Evolutionary conservation across 2,329 filamentous ascomycete genomes (phyloP), one percentile per base, ranked within the genome.

Genomic region (Pestalotiopsis sp.): DNA sequence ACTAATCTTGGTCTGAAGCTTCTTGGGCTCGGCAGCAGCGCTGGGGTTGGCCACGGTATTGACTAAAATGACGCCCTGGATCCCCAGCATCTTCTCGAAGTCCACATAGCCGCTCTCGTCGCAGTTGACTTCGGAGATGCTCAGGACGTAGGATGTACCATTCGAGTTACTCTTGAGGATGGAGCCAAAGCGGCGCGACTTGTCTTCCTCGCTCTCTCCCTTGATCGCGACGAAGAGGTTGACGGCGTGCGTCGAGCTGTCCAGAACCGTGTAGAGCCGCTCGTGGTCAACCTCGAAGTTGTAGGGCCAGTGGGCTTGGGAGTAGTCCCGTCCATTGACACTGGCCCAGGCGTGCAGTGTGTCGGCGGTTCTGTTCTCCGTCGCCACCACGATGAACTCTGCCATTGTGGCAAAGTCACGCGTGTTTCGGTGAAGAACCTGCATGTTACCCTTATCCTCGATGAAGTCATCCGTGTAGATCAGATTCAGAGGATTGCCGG

Each of bases 131-230:
- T 89, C 89, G 63, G 89, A 84, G 27, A 96, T 85, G 79, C 93
- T 97, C 72, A 97, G 84, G 13, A 97, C 93, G 76, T 98, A 99
- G 1, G 93, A 96, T 0, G 96, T 99, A 66, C 96, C 96, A 77
- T 99, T 98, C 75, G 94, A 98, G 83, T 99, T 99, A 77, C 94
- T 98, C 88, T 98, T 99, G 81, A 99, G 90, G 74, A 99, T 93
- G 27, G 92, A 92, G 49, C 96, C 96, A 74, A 93, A 94, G 69
- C 92, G 89, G 65, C 87, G 89, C 20, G 89, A 91, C 65, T 84
- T 78, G 3, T 84, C 83, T 52, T 86, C 87, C 75, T 92, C 91
- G 56, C 93, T 93, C 0, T 92, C 94, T 56, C 86, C 87, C 75
- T 92, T 91, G 56, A 93, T 93, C 0, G 92, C 94, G 61, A 98